phyloP scores from a whole-genome alignment of 306 rosid species.

The Medicago truncatula region DNA sequence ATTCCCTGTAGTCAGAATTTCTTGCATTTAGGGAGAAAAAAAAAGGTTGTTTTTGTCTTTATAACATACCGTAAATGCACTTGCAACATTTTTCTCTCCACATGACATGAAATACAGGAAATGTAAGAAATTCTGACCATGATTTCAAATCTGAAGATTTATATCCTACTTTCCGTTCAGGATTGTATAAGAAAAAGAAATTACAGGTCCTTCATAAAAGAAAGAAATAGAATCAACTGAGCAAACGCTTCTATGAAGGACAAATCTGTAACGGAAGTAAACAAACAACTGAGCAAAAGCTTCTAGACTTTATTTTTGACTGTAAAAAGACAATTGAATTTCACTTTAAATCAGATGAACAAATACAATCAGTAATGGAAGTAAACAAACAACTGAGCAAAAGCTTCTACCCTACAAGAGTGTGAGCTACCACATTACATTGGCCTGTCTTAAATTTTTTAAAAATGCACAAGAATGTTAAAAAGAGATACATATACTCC shows the following conservation, averaged over 20 bases:
- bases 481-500: slow-evolving; percentile 35
- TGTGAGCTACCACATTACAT: neutral
- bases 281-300: too few relatives aligned
- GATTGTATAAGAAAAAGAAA: neutral
- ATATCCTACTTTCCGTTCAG: neutral
- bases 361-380: neutral
- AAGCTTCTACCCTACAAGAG: neutral
- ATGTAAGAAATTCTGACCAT: neutral
- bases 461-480: slow-evolving; percentile 13
- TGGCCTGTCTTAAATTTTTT: neutral
- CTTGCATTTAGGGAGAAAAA: too few relatives aligned
- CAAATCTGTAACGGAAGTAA: too few relatives aligned
- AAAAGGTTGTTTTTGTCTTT: too few relatives aligned
- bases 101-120: neutral
- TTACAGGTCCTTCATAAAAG: slow-evolving; percentile 2
- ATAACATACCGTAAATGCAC: too few relatives aligned
- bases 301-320: neutral
- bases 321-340: neutral
- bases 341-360: neutral
- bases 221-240: too few relatives aligned
- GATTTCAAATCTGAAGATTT: neutral
- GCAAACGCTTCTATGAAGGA: too few relatives aligned
- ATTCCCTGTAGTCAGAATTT: too few relatives aligned
- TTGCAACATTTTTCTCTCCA: too few relatives aligned
- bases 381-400: neutral